Base-by-base conservation (phyloP, 495 filamentous ascomycete species). In the Talaromyces proteolyticus region DNA sequence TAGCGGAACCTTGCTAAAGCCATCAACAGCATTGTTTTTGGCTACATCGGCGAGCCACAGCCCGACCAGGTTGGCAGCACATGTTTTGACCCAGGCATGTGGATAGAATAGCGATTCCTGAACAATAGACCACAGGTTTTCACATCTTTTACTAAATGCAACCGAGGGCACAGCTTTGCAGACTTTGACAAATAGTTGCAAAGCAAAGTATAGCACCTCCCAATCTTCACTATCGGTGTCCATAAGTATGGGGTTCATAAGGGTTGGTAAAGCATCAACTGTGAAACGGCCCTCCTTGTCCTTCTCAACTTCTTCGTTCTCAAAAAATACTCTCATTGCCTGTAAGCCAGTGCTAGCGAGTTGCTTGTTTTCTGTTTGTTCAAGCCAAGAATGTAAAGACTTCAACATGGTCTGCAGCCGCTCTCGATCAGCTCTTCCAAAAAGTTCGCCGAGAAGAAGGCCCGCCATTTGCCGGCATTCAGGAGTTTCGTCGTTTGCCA, bases 391-490 rank as follows among this genome's bases (percentile, higher is more conserved):
- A 46, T 79, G 80, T 43, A 95, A 65, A 24, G 88, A 74, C 2
- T 67, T 69, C 42, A 89, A 57, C 55, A 94, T 90, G 24, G 76
- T 80, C 52, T 81, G 75, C 54, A 79, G 69, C 38, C 79, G 75
- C 55, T 93, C 89, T 47, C 74, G 74, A 61, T 95, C 85, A 2
- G 90, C 87, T 52, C 86, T 81, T 40, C 81, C 81, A 62, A 93
- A 95, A 43, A 87, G 73, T 59, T 86, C 81, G 57, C 88, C 89
- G 38, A 96, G 68, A 24, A 98, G 65, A 25, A 81, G 80, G 14
- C 80, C 88, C 8, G 89, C 89, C 72, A 93, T 87, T 55, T 89
- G 79, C 20, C 88, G 85, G 63, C 93, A 98, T 50, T 89, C 86
- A 10, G 81, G 72, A 26, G 88, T 87, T 24, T 95, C 88, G 53